Conservation (phyloP, 441 rosid genomes). For the Geranium incanum region DNA sequence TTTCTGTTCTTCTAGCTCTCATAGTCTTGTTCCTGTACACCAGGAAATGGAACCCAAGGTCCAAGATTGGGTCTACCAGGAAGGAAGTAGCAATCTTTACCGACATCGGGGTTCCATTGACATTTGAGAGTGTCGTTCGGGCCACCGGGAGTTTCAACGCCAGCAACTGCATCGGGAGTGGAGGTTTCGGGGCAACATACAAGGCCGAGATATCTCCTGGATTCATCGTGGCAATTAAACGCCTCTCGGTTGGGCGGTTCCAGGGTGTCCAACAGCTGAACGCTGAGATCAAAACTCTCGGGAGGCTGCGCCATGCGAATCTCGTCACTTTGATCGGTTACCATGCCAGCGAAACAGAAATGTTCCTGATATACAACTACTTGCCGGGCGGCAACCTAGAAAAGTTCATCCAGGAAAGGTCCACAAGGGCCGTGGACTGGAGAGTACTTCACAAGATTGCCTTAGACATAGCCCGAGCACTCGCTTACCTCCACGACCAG, state of each 20-base stretch:
- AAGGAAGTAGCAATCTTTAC: constrained; percentile 63
- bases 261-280: constrained; percentile 75
- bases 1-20: constrained; percentile 62
- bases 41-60: constrained; percentile 44
- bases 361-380: constrained; percentile 85
- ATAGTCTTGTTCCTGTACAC: constrained; percentile 53
- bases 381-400: constrained; percentile 80
- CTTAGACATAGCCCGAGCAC: constrained; percentile 67
- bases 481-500: constrained; percentile 71
- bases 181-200: constrained; percentile 80
- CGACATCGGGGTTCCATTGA: constrained; percentile 47
- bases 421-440: constrained; percentile 54
- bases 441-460: constrained; percentile 71
- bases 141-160: constrained; percentile 74
- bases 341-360: constrained; percentile 81
- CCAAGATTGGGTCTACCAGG: constrained; percentile 39
- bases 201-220: constrained; percentile 63
- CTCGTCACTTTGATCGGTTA: constrained; percentile 72
- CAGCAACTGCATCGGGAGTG: constrained; percentile 75
- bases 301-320: constrained; percentile 61
- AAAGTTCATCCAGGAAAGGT: constrained; percentile 71
- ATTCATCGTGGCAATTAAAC: constrained; percentile 59
- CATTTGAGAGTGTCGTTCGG: constrained; percentile 61
- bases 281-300: constrained; percentile 74
- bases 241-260: constrained; percentile 77